Percentiles rank a stretch among this genome's conserved stretches.
Evolutionary conservation across 164 flowering plant species (phyloP).

Genomic region (Berberis thunbergii): DNA sequence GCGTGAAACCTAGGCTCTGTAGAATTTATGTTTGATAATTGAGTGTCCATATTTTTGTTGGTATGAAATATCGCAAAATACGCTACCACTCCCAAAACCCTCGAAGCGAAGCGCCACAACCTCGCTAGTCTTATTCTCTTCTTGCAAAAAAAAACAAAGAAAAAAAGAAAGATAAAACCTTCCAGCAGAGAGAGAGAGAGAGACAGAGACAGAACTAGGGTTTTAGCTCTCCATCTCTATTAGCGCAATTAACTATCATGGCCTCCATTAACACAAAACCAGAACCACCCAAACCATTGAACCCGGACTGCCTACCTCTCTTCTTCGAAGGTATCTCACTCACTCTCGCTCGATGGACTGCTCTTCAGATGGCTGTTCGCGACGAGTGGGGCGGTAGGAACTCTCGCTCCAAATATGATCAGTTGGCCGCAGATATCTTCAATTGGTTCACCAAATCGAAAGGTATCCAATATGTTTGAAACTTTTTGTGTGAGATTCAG

Average conservation of each 20-base stretch:
- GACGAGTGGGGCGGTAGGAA: constrained; percentile 45
- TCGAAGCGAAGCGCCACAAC: no score
- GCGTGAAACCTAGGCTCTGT: no score
- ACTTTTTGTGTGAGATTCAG: not conserved
- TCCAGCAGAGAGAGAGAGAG: no score
- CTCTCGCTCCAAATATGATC: constrained; percentile 26
- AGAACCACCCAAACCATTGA: constrained; percentile 3
- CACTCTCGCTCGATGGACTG: constrained; percentile 34
- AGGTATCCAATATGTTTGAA: constrained; percentile 10
- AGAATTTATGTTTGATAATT: no score
- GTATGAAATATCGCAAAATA: no score
- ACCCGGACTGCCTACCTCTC: constrained; percentile 5
- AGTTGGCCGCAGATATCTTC: constrained; percentile 19
- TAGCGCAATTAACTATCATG: constrained; percentile 2
- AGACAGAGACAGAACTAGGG: no score
- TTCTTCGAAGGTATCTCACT: constrained; percentile 19
- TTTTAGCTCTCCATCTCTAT: not conserved
- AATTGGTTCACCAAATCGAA: constrained; percentile 25
- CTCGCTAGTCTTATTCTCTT: no score
- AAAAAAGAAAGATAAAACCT: no score
- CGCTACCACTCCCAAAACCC: no score
- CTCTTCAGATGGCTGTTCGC: constrained; percentile 36
- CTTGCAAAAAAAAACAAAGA: no score
- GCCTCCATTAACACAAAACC: not conserved
- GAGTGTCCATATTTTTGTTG: no score